Evolutionary conservation across 1,284 basidiomycete genomes (phyloP), one percentile per base, ranked within the genome.

Genomic region (Meripilus lineatus): DNA sequence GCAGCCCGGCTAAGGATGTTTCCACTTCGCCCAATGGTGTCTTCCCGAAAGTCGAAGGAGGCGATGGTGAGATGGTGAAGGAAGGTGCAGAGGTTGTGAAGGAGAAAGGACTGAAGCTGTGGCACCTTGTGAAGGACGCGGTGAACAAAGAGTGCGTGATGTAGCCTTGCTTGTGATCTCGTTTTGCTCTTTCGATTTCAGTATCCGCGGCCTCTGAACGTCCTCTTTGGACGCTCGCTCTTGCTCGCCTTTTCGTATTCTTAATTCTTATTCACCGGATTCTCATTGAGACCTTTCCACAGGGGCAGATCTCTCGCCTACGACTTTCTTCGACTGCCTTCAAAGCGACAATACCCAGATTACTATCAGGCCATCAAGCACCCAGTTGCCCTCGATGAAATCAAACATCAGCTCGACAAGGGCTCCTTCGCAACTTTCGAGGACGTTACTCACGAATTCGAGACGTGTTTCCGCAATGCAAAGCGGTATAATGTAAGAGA

Each of bases 381-480:
- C 36, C 93, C 93, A 25, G 84, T 95, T 53, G 82, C 90, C 21
- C 72, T 96, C 43, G 84, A 90, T 40, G 86, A 94, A 52, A 90
- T 97, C 65, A 89, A 88, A 74, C 77, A 74, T 53, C 77, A 82
- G 57, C 75, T 95, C 40, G 78, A 89, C 39, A 67, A 69, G 36
- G 68, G 75, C 45, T 60, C 59, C 26, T 97, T 95, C 61, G 56
- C 71, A 13, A 74, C 80, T 5, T 71, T 90, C 32, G 77, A 86
- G 38, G 79, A 78, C 23, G 82, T 93, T 58, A 84, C 78, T 55
- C 72, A 76, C 40, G 93, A 94, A 58, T 81, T 93, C 39, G 89
- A 93, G 54, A 72, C 84, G 28, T 90, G 92, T 64, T 95, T 93
- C 64, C 77, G 74, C 56, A 97, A 97, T 61, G 93, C 93, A 17